Evolutionary conservation across 305 asterid genomes (phyloP).

Genomic region (Plantago coronopus): DNA sequence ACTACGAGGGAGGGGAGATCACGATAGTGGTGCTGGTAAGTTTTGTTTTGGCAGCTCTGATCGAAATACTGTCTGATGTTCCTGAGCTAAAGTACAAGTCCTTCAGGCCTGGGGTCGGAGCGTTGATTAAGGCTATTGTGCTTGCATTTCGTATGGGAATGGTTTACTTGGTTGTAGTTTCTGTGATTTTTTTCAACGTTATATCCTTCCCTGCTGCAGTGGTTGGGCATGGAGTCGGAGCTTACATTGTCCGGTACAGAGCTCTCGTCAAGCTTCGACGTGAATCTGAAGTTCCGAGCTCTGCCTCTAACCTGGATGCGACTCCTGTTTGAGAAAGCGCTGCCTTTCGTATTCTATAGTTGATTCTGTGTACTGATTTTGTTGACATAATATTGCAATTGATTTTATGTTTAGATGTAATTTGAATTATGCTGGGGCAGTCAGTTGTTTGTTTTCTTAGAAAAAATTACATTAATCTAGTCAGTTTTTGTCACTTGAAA

Average conservation of each 20-base stretch:
- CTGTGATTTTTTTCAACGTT: conserved; percentile 71
- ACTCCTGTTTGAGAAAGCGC: not conserved
- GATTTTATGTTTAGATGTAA: too few species aligned
- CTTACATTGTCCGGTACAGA: conserved; percentile 32
- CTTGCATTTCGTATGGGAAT: conserved; percentile 53
- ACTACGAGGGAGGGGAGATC: not conserved
- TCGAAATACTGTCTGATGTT: conserved; percentile 40
- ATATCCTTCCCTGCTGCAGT: conserved; percentile 58
- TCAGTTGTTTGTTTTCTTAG: too few species aligned
- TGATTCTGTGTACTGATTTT: not conserved
- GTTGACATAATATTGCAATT: not conserved
- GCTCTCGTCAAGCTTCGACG: not conserved
- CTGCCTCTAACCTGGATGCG: not conserved
- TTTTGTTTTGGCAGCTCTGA: conserved; percentile 35
- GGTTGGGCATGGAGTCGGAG: conserved; percentile 56
- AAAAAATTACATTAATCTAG: too few species aligned
- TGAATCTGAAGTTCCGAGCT: not conserved
- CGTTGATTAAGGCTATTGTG: conserved; percentile 31
- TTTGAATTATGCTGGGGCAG: too few species aligned
- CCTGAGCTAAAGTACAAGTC: conserved; percentile 21
- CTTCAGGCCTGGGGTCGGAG: conserved; percentile 26
- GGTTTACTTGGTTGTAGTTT: conserved; percentile 62
- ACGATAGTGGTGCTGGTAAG: conserved; percentile 41
- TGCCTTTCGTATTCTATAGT: not conserved
- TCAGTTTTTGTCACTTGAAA: too few species aligned